A percentile compares a stretch with the other conserved stretches of the same genome.
Conservation (phyloP, 2,329 filamentous ascomycete genomes). For the Plectosphaerella cucumerina region DNA sequence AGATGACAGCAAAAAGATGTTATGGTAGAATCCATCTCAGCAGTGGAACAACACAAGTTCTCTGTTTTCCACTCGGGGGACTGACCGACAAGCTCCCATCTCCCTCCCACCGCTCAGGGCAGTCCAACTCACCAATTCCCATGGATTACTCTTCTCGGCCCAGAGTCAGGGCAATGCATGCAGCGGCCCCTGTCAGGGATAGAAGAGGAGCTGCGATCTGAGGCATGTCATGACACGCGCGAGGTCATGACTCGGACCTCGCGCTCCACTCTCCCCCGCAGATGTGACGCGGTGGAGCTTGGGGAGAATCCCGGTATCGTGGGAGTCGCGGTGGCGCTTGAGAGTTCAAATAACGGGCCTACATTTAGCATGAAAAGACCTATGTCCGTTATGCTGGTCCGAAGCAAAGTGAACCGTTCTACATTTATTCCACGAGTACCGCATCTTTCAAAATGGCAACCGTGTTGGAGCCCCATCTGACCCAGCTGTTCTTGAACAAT, state of each 20-base stretch:
- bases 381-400: not conserved
- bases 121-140: not conserved
- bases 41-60: not conserved
- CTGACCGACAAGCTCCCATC: not conserved
- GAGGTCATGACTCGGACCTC: not conserved
- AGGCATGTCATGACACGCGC: not conserved
- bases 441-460: not conserved
- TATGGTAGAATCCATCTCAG: not conserved
- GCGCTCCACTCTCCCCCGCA: not conserved
- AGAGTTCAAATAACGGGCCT: not conserved
- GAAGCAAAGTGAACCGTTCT: not conserved
- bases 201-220: not conserved
- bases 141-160: not conserved
- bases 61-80: not conserved
- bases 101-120: not conserved
- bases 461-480: slow-evolving; percentile 18
- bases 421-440: not conserved
- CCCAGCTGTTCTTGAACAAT: slow-evolving; percentile 32
- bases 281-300: not conserved
- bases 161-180: not conserved
- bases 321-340: not conserved
- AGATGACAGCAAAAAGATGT: not conserved
- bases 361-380: not conserved
- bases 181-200: not conserved
- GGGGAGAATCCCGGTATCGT: not conserved